Base-by-base conservation (phyloP, 805 yeast genomes). In the Saccharomyces kudriavzevii region DNA sequence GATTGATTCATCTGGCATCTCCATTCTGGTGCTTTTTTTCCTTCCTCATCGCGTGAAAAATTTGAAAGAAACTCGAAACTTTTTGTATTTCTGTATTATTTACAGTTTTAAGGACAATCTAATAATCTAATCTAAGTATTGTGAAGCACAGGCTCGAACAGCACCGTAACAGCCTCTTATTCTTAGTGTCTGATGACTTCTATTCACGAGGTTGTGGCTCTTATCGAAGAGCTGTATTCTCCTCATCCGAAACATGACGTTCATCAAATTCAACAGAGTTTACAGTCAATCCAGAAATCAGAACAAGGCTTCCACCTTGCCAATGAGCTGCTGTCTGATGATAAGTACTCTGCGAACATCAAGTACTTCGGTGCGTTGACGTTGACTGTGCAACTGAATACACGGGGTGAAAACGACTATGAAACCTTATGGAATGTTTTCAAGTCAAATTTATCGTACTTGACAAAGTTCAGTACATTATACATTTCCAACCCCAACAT, bases 291-390 rank as follows among this genome's bases (percentile, higher is more conserved):
- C 24, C 73, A 69, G 54, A 65, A 61, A 48, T 66, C 70, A 5
- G 51, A 56, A 3, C 56, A 61, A n/a, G 73, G 71, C 1, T 52
- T 59, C 31, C 59, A 55, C 11, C 48, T 68, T 13, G 73, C 70
- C 2, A 59, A 60, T 52, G 67, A 62, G 28, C 48, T 69, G 43
- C 49, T 69, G 22, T 49, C 52, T 4, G 54, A 57, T 24, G 53
- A 54, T 2, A 49, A 40, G 2, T 62, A 52, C 47, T 62, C 68
- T 17, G 45, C 64, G 5, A 65, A 68, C 54, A 67, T 64, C 11
- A 61, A 64, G 50, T 69, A 67, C 55, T 69, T 69, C 53, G 73
- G 72, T 51, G 73, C 73, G 2, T 52, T 69, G 40, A 68, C 72
- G 4, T 56, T 66, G 17, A 62, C 73, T 14, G 73, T 69, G 10